A percentile compares a stretch with the other conserved stretches of the same genome.
Conservation (phyloP, 1,284 basidiomycete genomes). For the Naganishia cerealis region DNA sequence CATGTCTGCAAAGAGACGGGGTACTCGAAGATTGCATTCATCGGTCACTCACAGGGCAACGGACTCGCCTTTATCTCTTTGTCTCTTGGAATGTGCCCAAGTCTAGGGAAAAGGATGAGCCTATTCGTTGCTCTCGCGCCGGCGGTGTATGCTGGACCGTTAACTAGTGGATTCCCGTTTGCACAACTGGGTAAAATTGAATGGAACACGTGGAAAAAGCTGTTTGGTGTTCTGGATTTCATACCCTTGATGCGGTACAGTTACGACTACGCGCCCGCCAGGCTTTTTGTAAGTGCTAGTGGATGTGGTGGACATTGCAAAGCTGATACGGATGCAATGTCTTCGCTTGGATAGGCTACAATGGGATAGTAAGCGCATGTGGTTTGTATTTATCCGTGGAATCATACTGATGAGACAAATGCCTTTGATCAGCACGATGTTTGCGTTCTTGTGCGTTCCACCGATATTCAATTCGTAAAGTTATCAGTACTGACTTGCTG, state of each 20-base stretch:
- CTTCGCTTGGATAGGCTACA: constrained; percentile 44
- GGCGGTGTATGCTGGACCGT: constrained; percentile 63
- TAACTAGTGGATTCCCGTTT: constrained; percentile 64
- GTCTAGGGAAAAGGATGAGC: constrained; percentile 60
- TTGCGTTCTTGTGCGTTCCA: constrained; percentile 59
- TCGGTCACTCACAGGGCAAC: constrained; percentile 66
- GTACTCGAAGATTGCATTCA: constrained; percentile 63
- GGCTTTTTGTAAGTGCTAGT: constrained; percentile 53
- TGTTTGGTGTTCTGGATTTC: constrained; percentile 65
- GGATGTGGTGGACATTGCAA: no score
- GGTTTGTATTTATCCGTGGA: not conserved
- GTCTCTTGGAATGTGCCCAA: constrained; percentile 62
- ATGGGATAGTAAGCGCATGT: constrained; percentile 52
- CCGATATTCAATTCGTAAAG: no score
- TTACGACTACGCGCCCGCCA: constrained; percentile 61
- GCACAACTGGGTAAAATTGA: constrained; percentile 58
- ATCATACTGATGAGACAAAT: constrained; percentile 23
- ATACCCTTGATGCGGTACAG: constrained; percentile 63
- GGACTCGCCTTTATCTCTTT: constrained; percentile 61
- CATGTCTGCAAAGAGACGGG: constrained; percentile 61
- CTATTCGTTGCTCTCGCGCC: constrained; percentile 64
- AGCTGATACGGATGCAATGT: not conserved
- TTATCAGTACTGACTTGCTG: not conserved
- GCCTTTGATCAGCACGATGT: constrained; percentile 58
- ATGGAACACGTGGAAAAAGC: constrained; percentile 60